Conservation (phyloP, 306 rosid species). For the Lathyrus oleraceus region DNA sequence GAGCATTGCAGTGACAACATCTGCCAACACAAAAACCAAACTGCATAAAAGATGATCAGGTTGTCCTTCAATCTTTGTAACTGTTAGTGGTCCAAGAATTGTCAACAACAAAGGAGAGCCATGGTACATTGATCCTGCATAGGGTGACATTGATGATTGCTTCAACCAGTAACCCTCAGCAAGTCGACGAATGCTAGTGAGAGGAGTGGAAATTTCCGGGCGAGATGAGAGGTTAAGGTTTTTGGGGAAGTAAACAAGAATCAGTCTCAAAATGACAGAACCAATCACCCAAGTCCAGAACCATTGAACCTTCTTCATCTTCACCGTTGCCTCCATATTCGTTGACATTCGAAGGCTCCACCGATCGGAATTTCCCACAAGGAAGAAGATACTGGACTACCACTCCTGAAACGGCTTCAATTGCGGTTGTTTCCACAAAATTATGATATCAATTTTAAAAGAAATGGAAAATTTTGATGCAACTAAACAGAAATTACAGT, state of each 20-base stretch:
- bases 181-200: constrained; percentile 86
- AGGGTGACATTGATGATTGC: constrained; percentile 84
- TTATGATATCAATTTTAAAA: too few species aligned
- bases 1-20: constrained; percentile 67
- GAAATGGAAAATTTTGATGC: too few species aligned
- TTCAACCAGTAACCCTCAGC: constrained; percentile 96
- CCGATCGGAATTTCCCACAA: too few species aligned
- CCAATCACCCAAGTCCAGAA: constrained; percentile 76
- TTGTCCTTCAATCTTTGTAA: constrained; percentile 63
- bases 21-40: constrained; percentile 82
- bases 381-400: too few species aligned
- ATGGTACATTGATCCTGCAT: constrained; percentile 94
- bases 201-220: constrained; percentile 91
- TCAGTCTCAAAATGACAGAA: constrained; percentile 66
- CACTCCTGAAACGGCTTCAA: too few species aligned
- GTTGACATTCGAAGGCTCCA: background rate
- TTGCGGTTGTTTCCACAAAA: too few species aligned
- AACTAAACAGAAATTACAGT: too few species aligned
- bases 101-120: constrained; percentile 86
- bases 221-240: constrained; percentile 87
- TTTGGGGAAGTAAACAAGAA: constrained; percentile 65
- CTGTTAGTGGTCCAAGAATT: constrained; percentile 89
- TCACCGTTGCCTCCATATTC: constrained; percentile 29
- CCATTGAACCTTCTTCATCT: constrained; percentile 43
- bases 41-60: constrained; percentile 83